Percentiles rank a stretch among this genome's conserved stretches.
Evolutionary conservation across 305 asterid genomes (phyloP).

Genomic region (Fraxinus paxiana): DNA sequence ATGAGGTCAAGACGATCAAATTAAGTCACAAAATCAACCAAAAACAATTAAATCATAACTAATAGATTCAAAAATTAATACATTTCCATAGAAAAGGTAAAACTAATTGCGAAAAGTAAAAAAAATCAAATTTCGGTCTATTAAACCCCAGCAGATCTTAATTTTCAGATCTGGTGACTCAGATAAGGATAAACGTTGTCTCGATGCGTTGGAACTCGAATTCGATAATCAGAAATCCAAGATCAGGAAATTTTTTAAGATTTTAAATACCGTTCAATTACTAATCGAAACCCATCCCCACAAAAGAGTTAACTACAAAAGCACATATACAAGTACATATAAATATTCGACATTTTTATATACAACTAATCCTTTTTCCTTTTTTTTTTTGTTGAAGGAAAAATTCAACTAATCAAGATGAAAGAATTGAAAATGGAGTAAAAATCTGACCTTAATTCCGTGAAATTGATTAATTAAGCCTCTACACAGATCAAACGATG

Average conservation of each 20-base stretch:
- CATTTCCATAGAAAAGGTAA: not conserved
- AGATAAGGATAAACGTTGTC: conserved; percentile 7
- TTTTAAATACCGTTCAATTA: not conserved
- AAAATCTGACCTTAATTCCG: conserved; percentile 20
- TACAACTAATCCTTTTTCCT: not conserved
- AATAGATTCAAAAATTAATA: not conserved
- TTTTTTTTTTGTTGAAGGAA: not conserved
- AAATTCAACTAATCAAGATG: not conserved
- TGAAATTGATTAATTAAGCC: conserved; percentile 1
- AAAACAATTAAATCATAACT: not conserved
- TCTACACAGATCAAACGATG: conserved; percentile 22
- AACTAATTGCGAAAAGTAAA: not conserved
- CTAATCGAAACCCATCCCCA: conserved; percentile 1
- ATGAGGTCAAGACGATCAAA: not conserved
- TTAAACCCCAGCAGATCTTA: not conserved
- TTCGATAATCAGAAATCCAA: conserved; percentile 1
- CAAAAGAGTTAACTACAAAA: not conserved
- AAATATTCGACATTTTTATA: not conserved
- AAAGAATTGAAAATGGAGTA: not conserved
- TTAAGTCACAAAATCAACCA: not conserved
- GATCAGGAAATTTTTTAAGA: not conserved
- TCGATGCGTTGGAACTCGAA: not conserved
- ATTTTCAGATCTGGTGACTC: conserved; percentile 23
- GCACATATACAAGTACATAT: not conserved
- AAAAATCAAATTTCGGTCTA: not conserved